Conservation (phyloP, 176 grass and related monocot genomes). For the Rhynchospora breviuscula region DNA sequence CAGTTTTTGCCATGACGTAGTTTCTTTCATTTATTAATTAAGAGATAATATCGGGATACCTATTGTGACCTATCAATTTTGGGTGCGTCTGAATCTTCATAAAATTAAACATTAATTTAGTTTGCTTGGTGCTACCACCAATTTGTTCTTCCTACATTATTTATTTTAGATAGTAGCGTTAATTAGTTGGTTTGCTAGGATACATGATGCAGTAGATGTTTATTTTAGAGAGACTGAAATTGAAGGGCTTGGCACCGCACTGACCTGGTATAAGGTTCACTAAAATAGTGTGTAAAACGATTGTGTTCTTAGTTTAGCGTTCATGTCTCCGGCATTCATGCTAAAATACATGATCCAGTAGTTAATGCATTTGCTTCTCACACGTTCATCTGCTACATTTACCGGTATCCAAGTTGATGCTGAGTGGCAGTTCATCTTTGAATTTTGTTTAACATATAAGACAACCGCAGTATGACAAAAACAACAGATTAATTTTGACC, state of each 20-base stretch:
- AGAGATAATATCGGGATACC: slow-evolving; percentile 17
- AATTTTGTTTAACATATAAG: not conserved
- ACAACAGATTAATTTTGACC: not conserved
- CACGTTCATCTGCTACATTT: not conserved
- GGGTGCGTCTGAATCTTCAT: slow-evolving; percentile 32
- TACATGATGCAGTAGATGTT: not conserved
- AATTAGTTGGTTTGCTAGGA: not conserved
- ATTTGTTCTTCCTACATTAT: slow-evolving; percentile 11
- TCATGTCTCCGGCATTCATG: no score
- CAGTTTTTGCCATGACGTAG: slow-evolving; percentile 6
- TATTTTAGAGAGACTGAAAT: not conserved
- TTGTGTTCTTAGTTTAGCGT: not conserved
- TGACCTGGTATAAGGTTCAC: not conserved
- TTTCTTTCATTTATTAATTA: slow-evolving; percentile 18
- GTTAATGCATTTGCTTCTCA: not conserved
- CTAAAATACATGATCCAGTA: no score
- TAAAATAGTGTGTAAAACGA: not conserved
- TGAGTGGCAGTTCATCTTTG: not conserved
- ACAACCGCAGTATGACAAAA: not conserved
- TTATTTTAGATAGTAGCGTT: slow-evolving; percentile 7
- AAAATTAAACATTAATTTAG: slow-evolving; percentile 24
- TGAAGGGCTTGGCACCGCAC: not conserved
- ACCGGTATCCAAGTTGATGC: not conserved
- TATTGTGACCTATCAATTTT: slow-evolving; percentile 30
- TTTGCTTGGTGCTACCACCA: slow-evolving; percentile 14